phyloP scores from a whole-genome alignment of 805 yeast genomes.

The Pichia nakasei region DNA sequence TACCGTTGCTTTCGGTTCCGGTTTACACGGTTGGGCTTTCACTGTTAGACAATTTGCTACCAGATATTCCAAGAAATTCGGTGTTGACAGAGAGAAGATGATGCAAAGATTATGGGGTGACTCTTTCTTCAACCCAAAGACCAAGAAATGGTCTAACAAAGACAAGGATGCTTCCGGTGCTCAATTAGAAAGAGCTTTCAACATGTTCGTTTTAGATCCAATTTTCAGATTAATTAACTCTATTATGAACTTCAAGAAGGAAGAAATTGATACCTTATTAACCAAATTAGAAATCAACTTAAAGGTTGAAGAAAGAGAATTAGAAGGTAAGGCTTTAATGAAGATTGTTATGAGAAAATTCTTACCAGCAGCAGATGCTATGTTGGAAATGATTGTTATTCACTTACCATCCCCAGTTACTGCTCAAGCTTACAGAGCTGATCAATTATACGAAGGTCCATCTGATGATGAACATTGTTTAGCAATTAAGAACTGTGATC shows the following conservation, averaged over 20 bases:
- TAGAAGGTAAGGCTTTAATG: constrained; percentile 97
- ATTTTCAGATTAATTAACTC: constrained; percentile 95
- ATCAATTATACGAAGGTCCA: constrained; percentile 98
- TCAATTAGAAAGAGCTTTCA: constrained; percentile 97
- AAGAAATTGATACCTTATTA: constrained; percentile 83
- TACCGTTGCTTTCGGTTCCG: constrained; percentile 99
- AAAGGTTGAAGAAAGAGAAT: constrained; percentile 95
- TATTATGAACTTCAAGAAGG: constrained; percentile 99
- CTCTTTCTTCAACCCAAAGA: constrained; percentile 99
- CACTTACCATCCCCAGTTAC: constrained; percentile 99
- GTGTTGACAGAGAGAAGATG: constrained; percentile 97
- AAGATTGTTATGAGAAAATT: constrained; percentile 99
- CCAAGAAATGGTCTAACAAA: constrained; percentile 98
- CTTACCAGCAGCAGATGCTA: constrained; percentile 99
- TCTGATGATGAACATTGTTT: constrained; percentile 79
- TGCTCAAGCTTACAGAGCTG: constrained; percentile 99
- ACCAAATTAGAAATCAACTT: constrained; percentile 89
- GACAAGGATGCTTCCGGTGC: constrained; percentile 94
- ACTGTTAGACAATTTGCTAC: constrained; percentile 97
- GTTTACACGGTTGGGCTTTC: constrained; percentile 99
- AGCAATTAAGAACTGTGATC: constrained; percentile 97
- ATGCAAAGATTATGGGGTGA: constrained; percentile 99
- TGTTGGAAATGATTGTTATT: constrained; percentile 95
- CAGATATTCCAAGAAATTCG: constrained; percentile 98
- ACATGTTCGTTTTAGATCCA: constrained; percentile 98